Evolutionary conservation across 2,329 filamentous ascomycete species (phyloP).

Genomic region (Aspergillus chevalieri): DNA sequence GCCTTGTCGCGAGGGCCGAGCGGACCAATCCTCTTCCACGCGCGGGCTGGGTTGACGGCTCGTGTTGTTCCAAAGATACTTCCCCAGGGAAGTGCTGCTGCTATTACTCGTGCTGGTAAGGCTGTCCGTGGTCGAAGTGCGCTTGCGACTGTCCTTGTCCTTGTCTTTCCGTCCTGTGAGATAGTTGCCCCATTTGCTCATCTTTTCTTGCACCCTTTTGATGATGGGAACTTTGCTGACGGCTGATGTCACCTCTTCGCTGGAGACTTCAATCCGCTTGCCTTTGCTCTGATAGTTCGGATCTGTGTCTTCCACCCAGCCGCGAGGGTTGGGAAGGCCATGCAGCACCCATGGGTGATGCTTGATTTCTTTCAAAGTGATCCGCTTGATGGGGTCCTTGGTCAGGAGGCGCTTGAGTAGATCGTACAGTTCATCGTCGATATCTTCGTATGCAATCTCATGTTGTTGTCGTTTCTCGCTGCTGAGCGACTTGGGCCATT

Average conservation of each 20-base stretch:
- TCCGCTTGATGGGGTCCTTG: conserved; percentile 84
- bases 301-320: conserved; percentile 93
- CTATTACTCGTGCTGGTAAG: conserved; percentile 51
- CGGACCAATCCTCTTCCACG: conserved; percentile 51
- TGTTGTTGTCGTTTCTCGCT: conserved; percentile 69
- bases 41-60: conserved; percentile 51
- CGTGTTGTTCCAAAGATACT: conserved; percentile 41
- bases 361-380: conserved; percentile 86
- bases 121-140: conserved; percentile 49
- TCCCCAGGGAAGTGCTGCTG: conserved; percentile 51
- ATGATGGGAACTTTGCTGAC: conserved; percentile 85
- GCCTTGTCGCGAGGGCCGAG: conserved; percentile 45
- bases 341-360: conserved; percentile 85
- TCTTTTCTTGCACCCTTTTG: conserved; percentile 72
- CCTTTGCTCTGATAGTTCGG: conserved; percentile 70
- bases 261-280: conserved; percentile 85
- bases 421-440: conserved; percentile 74
- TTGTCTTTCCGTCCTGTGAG: conserved; percentile 37
- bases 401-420: conserved; percentile 71
- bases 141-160: conserved; percentile 42
- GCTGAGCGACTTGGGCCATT: conserved; percentile 47
- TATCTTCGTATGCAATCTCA: conserved; percentile 75
- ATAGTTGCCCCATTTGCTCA: conserved; percentile 61
- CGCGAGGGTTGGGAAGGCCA: conserved; percentile 65
- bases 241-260: conserved; percentile 79